These are phyloP conservation scores for Dendrobium officinale DNA, from an alignment of 106 monocot species.

Conservation along the genomic window DNA sequence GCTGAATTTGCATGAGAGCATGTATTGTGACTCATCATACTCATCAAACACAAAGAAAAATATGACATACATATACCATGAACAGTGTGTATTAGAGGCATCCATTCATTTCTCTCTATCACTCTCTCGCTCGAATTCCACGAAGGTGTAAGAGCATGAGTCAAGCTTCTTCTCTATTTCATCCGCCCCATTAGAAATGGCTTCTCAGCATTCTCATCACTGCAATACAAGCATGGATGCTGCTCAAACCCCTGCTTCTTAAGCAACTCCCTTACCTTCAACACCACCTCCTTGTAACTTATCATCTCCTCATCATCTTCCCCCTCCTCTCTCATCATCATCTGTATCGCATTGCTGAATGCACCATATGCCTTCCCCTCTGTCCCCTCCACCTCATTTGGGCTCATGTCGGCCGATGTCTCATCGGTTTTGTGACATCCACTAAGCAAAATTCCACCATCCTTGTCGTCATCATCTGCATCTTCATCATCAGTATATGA, in stretches of 20 bases:
- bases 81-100: no score
- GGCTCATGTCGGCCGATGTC: constrained; percentile 70
- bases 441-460: constrained; percentile 62
- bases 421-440: constrained; percentile 78
- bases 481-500: not conserved
- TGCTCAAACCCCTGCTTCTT: constrained; percentile 33
- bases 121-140: no score
- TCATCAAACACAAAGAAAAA: no score
- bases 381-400: constrained; percentile 10
- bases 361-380: constrained; percentile 50
- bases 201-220: constrained; percentile 55
- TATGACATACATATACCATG: no score
- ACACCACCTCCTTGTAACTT: constrained; percentile 57
- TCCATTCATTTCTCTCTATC: no score
- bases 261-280: constrained; percentile 30
- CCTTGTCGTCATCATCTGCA: not conserved
- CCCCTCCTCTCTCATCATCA: constrained; percentile 26
- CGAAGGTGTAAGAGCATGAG: no score
- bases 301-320: constrained; percentile 15
- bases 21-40: no score
- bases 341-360: constrained; percentile 53
- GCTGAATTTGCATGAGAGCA: no score
- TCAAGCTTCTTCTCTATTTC: not conserved
- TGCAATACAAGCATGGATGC: constrained; percentile 83
- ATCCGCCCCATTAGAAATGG: constrained; percentile 35